Conservation (phyloP, 352 stramenopile genomes). For the Globisporangium yorkense region DNA sequence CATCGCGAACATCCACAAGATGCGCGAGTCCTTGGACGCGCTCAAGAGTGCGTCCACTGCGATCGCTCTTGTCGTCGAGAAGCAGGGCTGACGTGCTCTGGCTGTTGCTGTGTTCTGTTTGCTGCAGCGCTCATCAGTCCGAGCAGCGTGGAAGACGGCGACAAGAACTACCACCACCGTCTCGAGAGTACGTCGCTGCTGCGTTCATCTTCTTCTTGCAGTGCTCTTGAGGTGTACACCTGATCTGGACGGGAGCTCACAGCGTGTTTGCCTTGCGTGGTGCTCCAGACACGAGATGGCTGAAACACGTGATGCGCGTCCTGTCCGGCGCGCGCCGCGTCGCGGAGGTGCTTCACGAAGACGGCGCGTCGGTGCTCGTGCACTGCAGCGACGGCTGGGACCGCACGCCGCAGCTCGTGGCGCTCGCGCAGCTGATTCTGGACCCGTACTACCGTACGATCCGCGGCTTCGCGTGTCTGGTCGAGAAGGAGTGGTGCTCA, state of each 20-base stretch:
- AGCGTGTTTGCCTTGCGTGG: background rate
- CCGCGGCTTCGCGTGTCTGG: conserved; percentile 70
- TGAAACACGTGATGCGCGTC: conserved; percentile 93
- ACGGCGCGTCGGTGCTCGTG: conserved; percentile 76
- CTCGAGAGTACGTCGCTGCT: conserved; percentile 61
- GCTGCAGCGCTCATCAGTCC: conserved; percentile 66
- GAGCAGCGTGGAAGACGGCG: conserved; percentile 74
- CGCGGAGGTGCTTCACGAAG: conserved; percentile 80
- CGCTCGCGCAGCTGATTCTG: conserved; percentile 77
- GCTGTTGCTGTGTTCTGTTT: conserved; percentile 2
- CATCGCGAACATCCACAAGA: conserved; percentile 99
- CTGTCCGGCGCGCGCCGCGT: conserved; percentile 63
- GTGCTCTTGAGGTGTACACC: too few species aligned
- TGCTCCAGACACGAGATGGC: conserved; percentile 90
- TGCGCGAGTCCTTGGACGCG: conserved; percentile 92
- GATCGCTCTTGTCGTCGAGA: background rate
- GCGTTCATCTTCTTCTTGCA: background rate
- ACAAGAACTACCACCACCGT: conserved; percentile 86
- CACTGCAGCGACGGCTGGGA: conserved; percentile 88
- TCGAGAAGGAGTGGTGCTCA: conserved; percentile 86
- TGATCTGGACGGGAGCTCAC: background rate
- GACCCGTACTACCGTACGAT: conserved; percentile 86
- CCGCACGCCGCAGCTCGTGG: conserved; percentile 77
- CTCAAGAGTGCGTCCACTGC: conserved; percentile 49
- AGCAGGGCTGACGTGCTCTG: background rate